Evolutionary conservation across 306 rosid genomes (phyloP).

Genomic region (Alnus glutinosa): DNA sequence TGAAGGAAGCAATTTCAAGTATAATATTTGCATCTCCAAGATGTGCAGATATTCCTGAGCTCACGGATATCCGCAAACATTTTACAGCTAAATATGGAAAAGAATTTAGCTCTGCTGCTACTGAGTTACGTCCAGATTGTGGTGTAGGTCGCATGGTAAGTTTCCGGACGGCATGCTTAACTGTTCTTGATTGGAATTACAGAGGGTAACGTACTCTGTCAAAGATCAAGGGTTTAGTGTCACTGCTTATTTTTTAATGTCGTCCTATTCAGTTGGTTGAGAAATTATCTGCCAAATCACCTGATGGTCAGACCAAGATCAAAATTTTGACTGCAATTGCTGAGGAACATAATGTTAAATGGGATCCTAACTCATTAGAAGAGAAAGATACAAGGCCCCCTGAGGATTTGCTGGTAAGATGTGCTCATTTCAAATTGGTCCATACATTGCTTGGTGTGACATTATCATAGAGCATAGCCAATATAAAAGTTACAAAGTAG

Average conservation of each 20-base stretch:
- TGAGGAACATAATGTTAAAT: conserved; percentile 84
- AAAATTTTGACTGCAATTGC: conserved; percentile 81
- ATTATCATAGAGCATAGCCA: conserved; percentile 6
- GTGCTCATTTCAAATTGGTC: conserved; percentile 11
- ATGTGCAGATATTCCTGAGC: conserved; percentile 90
- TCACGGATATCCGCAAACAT: conserved; percentile 73
- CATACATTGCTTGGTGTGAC: conserved; percentile 23
- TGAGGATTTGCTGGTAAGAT: conserved; percentile 71
- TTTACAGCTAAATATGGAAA: conserved; percentile 82
- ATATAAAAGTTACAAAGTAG: background rate
- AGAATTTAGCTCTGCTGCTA: conserved; percentile 73
- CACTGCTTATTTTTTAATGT: conserved; percentile 27
- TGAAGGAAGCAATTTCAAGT: conserved; percentile 93
- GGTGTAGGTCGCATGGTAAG: conserved; percentile 91
- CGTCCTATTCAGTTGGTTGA: conserved; percentile 71
- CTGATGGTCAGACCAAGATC: conserved; percentile 80
- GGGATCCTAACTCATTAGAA: conserved; percentile 76
- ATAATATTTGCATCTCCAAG: conserved; percentile 88
- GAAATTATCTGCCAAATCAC: conserved; percentile 90
- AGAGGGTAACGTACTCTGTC: conserved; percentile 5
- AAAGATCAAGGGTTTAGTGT: conserved; percentile 19
- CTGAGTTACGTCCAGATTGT: conserved; percentile 91
- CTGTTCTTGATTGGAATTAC: conserved; percentile 11
- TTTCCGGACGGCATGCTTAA: conserved; percentile 22
- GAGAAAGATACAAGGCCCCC: conserved; percentile 54